Conservation (phyloP, 1,284 basidiomycete species). For the Melampsora americana region DNA sequence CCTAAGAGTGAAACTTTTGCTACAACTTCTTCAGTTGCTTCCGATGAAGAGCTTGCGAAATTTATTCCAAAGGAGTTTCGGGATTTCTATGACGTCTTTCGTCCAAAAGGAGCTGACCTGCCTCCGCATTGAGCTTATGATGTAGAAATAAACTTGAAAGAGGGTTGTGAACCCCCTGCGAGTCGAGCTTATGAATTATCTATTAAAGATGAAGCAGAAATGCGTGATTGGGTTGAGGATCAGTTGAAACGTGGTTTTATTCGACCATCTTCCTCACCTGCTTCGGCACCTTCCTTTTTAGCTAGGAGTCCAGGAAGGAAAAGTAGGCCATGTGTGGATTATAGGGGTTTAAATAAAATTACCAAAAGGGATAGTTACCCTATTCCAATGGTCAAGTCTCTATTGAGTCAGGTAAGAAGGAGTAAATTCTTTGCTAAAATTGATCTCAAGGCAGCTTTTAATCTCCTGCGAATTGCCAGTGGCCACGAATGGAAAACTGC, state of each 20-base stretch:
- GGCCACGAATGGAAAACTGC: neutral
- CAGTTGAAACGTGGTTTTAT: neutral
- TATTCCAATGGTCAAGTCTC: neutral
- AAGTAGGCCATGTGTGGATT: neutral
- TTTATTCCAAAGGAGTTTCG: neutral
- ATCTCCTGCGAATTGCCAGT: conserved; percentile 32
- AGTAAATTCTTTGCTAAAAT: conserved; percentile 48
- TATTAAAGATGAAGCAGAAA: neutral
- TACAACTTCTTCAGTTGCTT: too few species aligned
- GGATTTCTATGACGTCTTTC: neutral
- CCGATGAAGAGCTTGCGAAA: too few species aligned
- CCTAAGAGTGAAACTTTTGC: too few species aligned
- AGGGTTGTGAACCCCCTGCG: neutral
- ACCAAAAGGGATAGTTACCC: conserved; percentile 11
- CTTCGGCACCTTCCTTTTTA: too few species aligned
- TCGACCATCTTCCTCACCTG: neutral
- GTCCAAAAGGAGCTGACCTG: neutral
- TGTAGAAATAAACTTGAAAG: neutral
- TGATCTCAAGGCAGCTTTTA: conserved; percentile 52
- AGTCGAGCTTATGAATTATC: neutral
- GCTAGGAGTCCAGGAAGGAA: conserved; percentile 36
- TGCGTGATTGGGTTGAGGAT: neutral
- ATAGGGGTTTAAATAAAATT: neutral
- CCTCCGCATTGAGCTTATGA: neutral
- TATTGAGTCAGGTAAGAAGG: neutral